Percentiles rank a stretch among this genome's conserved stretches.
Evolutionary conservation across 2,329 filamentous ascomycete species (phyloP).

Genomic region (Didymella exigua): DNA sequence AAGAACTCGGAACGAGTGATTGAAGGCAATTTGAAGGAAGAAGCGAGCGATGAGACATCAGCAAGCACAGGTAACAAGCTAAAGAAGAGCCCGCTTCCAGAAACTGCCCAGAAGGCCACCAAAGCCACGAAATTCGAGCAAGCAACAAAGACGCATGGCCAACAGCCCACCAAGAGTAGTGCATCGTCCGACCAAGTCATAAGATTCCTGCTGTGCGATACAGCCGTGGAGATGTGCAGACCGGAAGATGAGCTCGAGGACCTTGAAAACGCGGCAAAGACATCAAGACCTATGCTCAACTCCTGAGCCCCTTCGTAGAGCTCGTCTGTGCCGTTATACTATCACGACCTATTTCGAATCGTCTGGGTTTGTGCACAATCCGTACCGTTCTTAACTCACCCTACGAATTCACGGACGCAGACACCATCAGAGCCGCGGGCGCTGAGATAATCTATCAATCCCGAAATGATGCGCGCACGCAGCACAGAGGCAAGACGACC

Average conservation of each 20-base stretch:
- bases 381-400: slow-evolving; percentile 47
- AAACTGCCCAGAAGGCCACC: neutral
- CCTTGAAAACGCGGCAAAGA: slow-evolving; percentile 28
- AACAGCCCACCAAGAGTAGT: neutral
- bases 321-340: slow-evolving; percentile 53
- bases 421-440: slow-evolving; percentile 45
- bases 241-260: slow-evolving; percentile 44
- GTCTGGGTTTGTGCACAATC: slow-evolving; percentile 51
- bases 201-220: slow-evolving; percentile 37
- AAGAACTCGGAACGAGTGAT: neutral
- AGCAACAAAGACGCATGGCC: neutral
- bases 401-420: slow-evolving; percentile 46
- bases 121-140: neutral
- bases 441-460: slow-evolving; percentile 48
- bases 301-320: slow-evolving; percentile 52
- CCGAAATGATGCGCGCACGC: slow-evolving; percentile 51
- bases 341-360: slow-evolving; percentile 53
- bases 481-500: slow-evolving; percentile 56
- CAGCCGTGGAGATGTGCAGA: slow-evolving; percentile 37
- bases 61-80: neutral
- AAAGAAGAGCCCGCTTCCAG: neutral
- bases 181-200: slow-evolving; percentile 34
- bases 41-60: neutral
- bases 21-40: neutral
- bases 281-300: slow-evolving; percentile 40